These are phyloP conservation scores for Gossypium australe DNA, from an alignment of 345 rosid genomes.

Conservation along the genomic window DNA sequence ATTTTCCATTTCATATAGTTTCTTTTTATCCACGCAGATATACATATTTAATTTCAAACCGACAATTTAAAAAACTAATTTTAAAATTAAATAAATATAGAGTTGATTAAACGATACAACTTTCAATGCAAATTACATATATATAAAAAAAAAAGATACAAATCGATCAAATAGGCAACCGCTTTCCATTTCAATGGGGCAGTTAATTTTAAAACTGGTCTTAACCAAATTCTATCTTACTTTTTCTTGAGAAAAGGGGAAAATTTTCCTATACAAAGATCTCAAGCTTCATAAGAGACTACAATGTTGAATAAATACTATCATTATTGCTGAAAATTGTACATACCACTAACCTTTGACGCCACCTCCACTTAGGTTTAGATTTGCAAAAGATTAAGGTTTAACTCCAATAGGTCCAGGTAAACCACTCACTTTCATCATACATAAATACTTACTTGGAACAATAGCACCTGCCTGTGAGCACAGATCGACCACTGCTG, in stretches of 20 bases:
- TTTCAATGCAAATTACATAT: no score
- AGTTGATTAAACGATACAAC: no score
- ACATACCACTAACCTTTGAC: background rate
- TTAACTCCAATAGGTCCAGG: slow-evolving; percentile 29
- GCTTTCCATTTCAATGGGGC: no score
- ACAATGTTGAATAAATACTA: background rate
- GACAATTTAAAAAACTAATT: no score
- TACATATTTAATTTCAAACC: no score
- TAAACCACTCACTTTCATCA: slow-evolving; percentile 73
- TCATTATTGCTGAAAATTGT: background rate
- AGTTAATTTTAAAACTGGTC: background rate
- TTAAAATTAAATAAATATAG: no score
- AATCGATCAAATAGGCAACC: no score
- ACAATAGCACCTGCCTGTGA: slow-evolving; percentile 59
- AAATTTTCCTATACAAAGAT: no score
- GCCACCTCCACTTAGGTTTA: background rate
- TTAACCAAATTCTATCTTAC: background rate
- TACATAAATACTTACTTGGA: slow-evolving; percentile 47
- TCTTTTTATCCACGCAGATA: no score
- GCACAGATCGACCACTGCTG: slow-evolving; percentile 74
- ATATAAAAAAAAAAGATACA: no score
- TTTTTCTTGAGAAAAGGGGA: background rate
- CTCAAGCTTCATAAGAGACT: background rate
- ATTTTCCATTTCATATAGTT: no score
- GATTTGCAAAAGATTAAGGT: background rate